phyloP scores from a whole-genome alignment of 345 rosid genomes.

The Adansonia digitata region DNA sequence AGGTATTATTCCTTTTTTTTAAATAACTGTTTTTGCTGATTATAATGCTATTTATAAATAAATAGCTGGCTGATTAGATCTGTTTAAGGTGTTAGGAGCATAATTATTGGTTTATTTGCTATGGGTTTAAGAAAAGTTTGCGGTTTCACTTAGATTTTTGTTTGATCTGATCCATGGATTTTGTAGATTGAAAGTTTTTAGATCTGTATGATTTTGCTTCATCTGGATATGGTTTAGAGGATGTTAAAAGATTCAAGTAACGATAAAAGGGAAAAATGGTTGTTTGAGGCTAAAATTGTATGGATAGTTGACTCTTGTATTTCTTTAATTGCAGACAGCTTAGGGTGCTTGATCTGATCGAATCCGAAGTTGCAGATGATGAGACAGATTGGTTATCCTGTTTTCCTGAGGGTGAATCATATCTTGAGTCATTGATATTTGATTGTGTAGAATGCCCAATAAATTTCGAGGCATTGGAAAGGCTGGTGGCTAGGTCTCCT shows the following conservation, averaged over 20 bases:
- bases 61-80: conserved; percentile 18
- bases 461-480: conserved; percentile 67
- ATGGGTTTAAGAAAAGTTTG: neutral
- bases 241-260: neutral
- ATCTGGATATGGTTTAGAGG: neutral
- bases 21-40: neutral
- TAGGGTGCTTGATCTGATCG: conserved; percentile 70
- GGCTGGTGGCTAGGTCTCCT: conserved; percentile 64
- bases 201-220: conserved; percentile 25
- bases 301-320: conserved; percentile 8
- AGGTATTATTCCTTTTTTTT: conserved; percentile 35
- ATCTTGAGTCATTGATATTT: conserved; percentile 62
- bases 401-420: conserved; percentile 58
- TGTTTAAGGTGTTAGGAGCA: conserved; percentile 9
- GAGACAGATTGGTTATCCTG: conserved; percentile 75
- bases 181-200: conserved; percentile 14
- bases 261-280: neutral
- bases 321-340: conserved; percentile 48
- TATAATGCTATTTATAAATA: neutral
- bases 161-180: conserved; percentile 11
- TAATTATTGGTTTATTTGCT: neutral
- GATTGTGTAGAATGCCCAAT: conserved; percentile 60
- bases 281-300: neutral
- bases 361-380: conserved; percentile 61
- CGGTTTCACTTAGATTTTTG: conserved; percentile 12